phyloP scores from a whole-genome alignment of 1,139 yeast genomes.

The Pichia sorboxylosa region DNA sequence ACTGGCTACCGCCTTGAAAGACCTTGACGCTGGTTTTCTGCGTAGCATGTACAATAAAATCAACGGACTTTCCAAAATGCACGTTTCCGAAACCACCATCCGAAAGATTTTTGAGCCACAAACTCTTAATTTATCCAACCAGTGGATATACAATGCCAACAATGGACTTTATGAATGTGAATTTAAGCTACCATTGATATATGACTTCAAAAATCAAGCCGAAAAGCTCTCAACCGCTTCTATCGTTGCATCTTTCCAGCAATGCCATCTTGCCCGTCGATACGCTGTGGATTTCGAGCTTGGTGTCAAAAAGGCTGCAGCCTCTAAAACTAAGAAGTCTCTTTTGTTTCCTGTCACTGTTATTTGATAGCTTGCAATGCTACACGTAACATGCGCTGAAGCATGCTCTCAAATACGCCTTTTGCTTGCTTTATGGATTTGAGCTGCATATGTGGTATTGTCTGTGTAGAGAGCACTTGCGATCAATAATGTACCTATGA shows the following conservation, averaged over 20 bases:
- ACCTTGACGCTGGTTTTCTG: conserved; percentile 5
- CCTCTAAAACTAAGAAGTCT: conserved; percentile 1
- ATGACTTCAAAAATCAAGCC: conserved; percentile 4
- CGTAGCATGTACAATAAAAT: conserved; percentile 9
- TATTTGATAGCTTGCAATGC: no score
- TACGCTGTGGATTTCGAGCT: conserved; percentile 11
- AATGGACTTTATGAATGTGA: conserved; percentile 7
- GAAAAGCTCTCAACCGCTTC: conserved; percentile 5
- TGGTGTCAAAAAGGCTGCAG: conserved; percentile 5
- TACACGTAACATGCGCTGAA: no score
- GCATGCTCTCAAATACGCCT: no score
- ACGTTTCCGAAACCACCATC: conserved; percentile 1
- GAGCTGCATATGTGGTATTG: no score
- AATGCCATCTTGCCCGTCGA: conserved; percentile 15
- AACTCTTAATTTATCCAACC: conserved; percentile 8
- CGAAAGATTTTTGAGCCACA: conserved; percentile 10
- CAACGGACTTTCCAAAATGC: conserved; percentile 5
- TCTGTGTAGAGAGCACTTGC: no score
- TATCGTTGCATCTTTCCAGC: conserved; percentile 17
- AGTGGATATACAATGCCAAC: conserved; percentile 5
- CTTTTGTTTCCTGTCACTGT: conserved; percentile 5
- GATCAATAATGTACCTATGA: no score
- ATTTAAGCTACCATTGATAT: conserved; percentile 10
- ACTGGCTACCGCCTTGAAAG: conserved; percentile 5
- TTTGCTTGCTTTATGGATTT: no score